Conservation (phyloP, 1,284 basidiomycete species). For the Cryptococcus wingfieldii region DNA sequence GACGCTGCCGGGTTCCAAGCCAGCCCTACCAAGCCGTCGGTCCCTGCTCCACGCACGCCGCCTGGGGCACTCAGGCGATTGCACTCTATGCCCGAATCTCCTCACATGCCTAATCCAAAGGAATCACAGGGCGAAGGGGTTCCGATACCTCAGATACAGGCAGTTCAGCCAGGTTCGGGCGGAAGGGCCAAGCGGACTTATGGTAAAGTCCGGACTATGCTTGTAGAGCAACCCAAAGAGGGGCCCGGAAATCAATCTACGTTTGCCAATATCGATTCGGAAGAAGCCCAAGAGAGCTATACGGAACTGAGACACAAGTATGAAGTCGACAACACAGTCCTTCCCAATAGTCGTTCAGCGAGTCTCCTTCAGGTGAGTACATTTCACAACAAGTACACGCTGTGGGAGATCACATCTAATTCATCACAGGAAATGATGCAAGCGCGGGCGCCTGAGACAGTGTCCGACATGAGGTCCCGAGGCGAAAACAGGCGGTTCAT, state of each 20-base stretch:
- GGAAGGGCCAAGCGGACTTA: slow-evolving; percentile 34
- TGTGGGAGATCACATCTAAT: background rate
- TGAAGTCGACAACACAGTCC: slow-evolving; percentile 34
- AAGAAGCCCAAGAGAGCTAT: slow-evolving; percentile 29
- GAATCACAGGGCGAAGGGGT: background rate
- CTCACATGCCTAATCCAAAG: slow-evolving; percentile 5
- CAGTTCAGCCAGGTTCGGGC: slow-evolving; percentile 12
- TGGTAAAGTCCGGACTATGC: slow-evolving; percentile 27
- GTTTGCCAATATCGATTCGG: background rate
- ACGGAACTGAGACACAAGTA: slow-evolving; percentile 39
- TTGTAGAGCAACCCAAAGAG: slow-evolving; percentile 8
- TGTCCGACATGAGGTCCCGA: slow-evolving; percentile 44
- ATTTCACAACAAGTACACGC: background rate
- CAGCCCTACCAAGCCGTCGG: slow-evolving; percentile 5
- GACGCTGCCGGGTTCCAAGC: background rate
- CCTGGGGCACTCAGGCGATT: slow-evolving; percentile 5
- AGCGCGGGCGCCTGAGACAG: slow-evolving; percentile 34
- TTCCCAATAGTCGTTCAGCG: slow-evolving; percentile 13
- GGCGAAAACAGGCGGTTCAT: slow-evolving; percentile 46
- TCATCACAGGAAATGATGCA: slow-evolving; percentile 18
- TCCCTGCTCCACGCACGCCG: slow-evolving; percentile 12
- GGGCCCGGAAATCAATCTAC: background rate
- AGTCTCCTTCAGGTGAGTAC: slow-evolving; percentile 20
- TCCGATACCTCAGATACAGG: slow-evolving; percentile 1
- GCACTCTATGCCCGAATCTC: slow-evolving; percentile 17